phyloP scores from a whole-genome alignment of 805 yeast genomes.

The Myxozyma udenii region DNA sequence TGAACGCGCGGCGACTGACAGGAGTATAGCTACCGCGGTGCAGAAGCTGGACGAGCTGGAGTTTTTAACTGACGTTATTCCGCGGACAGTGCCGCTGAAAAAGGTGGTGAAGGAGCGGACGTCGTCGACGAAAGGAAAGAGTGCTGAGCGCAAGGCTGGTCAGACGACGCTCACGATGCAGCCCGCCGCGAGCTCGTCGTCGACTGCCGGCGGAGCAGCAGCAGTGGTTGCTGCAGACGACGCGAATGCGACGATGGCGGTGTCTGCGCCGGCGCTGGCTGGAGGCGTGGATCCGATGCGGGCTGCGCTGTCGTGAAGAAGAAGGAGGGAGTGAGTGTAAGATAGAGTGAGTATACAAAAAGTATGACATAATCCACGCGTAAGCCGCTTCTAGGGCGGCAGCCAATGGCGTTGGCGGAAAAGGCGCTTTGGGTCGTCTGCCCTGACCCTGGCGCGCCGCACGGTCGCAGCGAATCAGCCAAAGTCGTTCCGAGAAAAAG shows the following conservation, averaged over 20 bases:
- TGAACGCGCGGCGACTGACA: not conserved
- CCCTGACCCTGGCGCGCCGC: not conserved
- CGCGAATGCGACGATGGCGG: no score
- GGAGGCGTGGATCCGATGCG: no score
- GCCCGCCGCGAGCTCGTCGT: not conserved
- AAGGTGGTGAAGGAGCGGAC: constrained; percentile 24
- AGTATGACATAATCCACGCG: no score
- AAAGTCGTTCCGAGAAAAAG: not conserved
- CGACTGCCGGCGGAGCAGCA: not conserved
- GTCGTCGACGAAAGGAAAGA: not conserved
- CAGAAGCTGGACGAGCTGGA: constrained; percentile 28
- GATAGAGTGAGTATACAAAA: no score
- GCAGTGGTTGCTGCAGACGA: not conserved
- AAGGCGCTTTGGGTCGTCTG: no score
- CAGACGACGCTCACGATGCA: not conserved
- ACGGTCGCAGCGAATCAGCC: not conserved
- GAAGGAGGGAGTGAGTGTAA: no score
- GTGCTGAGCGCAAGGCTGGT: not conserved
- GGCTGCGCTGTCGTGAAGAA: no score
- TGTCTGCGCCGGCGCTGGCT: no score
- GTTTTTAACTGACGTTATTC: constrained; percentile 29
- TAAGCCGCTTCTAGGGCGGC: no score
- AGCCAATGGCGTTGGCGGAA: no score
- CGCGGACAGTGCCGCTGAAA: constrained; percentile 25
- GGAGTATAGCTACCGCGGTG: constrained; percentile 28